These are phyloP conservation scores for Daedaleopsis sinensis DNA, from an alignment of 768 basidiomycete species.

Conservation along the genomic window DNA sequence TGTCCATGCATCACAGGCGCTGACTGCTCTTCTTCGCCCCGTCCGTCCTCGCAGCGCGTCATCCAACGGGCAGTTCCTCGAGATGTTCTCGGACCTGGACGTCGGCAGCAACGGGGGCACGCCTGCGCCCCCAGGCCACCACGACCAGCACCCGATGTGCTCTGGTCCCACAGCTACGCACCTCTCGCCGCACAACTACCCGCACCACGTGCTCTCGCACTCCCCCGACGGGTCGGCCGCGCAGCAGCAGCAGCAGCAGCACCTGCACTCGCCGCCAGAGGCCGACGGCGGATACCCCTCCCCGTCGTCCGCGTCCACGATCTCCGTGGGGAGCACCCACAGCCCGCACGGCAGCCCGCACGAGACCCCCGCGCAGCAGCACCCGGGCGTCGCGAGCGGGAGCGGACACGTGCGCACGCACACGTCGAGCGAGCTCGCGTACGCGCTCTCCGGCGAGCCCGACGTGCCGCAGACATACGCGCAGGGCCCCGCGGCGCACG, in stretches of 20 bases:
- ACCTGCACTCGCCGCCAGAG: slow-evolving; percentile 3
- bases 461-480: slow-evolving; percentile 1
- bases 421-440: slow-evolving; percentile 25
- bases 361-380: slow-evolving; percentile 10
- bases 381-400: not conserved
- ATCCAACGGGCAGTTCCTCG: slow-evolving; percentile 19
- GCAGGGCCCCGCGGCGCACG: not conserved
- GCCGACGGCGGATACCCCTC: slow-evolving; percentile 20
- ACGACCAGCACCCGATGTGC: slow-evolving; percentile 10
- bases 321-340: slow-evolving; percentile 19
- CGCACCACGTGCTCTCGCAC: slow-evolving; percentile 9
- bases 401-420: slow-evolving; percentile 8
- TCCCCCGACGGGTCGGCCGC: slow-evolving; percentile 5
- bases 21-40: not conserved
- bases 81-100: slow-evolving; percentile 26
- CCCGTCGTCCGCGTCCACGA: slow-evolving; percentile 20
- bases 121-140: slow-evolving; percentile 9
- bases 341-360: slow-evolving; percentile 12
- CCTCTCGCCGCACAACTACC: slow-evolving; percentile 10
- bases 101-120: slow-evolving; percentile 23
- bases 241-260: not conserved
- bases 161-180: slow-evolving; percentile 7
- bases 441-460: slow-evolving; percentile 19
- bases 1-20: not conserved
- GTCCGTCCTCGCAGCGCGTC: slow-evolving; percentile 20